These are phyloP conservation scores for Durio zibethinus DNA, from an alignment of 345 rosid species.

Conservation along the genomic window DNA sequence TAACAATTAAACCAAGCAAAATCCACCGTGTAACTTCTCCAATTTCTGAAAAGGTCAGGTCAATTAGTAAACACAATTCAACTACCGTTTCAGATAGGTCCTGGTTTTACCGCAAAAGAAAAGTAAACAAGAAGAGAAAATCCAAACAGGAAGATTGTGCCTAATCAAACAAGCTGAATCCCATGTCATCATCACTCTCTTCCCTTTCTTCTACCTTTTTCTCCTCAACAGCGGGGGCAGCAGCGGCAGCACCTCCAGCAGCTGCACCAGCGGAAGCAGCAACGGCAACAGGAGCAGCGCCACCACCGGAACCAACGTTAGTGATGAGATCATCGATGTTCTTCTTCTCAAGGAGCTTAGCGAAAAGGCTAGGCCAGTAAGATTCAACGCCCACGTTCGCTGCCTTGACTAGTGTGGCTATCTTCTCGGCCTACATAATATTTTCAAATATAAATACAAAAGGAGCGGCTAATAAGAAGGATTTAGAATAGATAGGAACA, in stretches of 20 bases:
- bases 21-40: background rate
- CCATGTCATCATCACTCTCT: conserved; percentile 58
- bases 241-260: conserved; percentile 28
- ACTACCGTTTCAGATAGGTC: background rate
- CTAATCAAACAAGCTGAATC: conserved; percentile 52
- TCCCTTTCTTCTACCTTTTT: conserved; percentile 50
- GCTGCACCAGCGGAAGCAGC: conserved; percentile 25
- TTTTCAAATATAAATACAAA: background rate
- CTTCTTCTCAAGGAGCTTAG: conserved; percentile 55
- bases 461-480: no score
- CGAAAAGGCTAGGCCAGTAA: conserved; percentile 66
- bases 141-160: background rate
- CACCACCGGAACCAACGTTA: conserved; percentile 53
- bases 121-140: background rate
- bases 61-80: background rate
- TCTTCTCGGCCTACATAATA: conserved; percentile 51
- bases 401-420: conserved; percentile 46
- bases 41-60: background rate
- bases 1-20: background rate
- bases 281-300: conserved; percentile 30
- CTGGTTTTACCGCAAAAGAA: background rate
- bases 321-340: conserved; percentile 46
- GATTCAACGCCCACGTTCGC: conserved; percentile 51
- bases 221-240: conserved; percentile 44
- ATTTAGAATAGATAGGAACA: background rate